A percentile compares a stretch with the other conserved stretches of the same genome.
These are phyloP conservation scores for Crassisporium funariophilum DNA, from an alignment of 768 basidiomycete genomes.

Conservation along the genomic window DNA sequence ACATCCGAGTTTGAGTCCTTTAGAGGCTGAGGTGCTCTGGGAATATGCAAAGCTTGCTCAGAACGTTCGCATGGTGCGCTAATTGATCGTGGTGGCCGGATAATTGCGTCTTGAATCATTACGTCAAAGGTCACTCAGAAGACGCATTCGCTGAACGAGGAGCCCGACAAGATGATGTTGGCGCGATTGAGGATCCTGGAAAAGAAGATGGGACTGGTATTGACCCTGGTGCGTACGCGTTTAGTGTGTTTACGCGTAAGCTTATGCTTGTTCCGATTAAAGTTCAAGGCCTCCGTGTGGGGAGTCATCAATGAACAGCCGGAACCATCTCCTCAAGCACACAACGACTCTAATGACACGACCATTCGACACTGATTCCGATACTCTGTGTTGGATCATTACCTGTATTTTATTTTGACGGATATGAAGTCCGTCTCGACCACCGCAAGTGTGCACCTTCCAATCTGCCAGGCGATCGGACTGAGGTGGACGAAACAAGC, in stretches of 20 bases:
- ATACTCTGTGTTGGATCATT: conserved; percentile 4
- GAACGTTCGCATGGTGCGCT: conserved; percentile 73
- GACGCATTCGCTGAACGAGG: conserved; percentile 70
- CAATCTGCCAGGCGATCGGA: conserved; percentile 52
- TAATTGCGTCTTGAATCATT: not conserved
- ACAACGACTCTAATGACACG: conserved; percentile 26
- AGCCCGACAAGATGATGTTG: conserved; percentile 79
- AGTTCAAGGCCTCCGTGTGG: conserved; percentile 98
- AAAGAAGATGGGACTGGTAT: conserved; percentile 91
- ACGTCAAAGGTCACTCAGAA: conserved; percentile 56
- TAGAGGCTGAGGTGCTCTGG: conserved; percentile 85
- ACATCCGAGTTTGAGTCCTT: conserved; percentile 62
- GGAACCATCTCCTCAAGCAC: conserved; percentile 23
- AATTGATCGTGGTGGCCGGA: not conserved
- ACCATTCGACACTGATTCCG: conserved; percentile 24
- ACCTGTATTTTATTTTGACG: conserved; percentile 2
- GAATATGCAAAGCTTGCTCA: conserved; percentile 89
- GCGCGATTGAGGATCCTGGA: conserved; percentile 79
- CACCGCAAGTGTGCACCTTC: conserved; percentile 49
- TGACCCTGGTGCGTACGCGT: conserved; percentile 72
- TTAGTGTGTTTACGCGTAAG: not conserved
- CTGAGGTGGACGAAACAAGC: too few species aligned
- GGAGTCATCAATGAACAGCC: conserved; percentile 86
- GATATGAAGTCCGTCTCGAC: not conserved
- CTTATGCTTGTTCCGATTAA: not conserved